Evolutionary conservation across 148 eudicot species (phyloP).

Genomic region (Bassia scoparia): DNA sequence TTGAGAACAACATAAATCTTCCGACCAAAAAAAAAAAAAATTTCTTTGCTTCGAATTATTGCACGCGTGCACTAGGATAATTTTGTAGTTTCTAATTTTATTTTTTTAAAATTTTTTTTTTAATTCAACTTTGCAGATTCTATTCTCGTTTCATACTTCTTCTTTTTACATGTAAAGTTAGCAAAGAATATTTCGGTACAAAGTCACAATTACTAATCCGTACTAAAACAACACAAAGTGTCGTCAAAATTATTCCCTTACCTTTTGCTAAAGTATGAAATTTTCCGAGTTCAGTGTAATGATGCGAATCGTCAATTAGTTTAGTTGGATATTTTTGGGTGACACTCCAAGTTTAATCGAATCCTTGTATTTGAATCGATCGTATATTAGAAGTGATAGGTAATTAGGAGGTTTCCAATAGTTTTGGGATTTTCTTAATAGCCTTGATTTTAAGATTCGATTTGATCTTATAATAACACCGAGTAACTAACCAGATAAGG

Average conservation of each 20-base stretch:
- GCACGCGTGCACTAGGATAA: constrained; percentile 23
- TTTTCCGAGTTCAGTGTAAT: too few relatives aligned
- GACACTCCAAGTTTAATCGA: too few relatives aligned
- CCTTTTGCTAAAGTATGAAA: neutral
- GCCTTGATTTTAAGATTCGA: too few relatives aligned
- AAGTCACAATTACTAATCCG: neutral
- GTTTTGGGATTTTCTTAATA: too few relatives aligned
- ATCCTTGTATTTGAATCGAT: too few relatives aligned
- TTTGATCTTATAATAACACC: too few relatives aligned
- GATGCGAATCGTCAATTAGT: too few relatives aligned
- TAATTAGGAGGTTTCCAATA: too few relatives aligned
- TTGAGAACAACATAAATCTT: constrained; percentile 9
- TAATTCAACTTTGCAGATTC: constrained; percentile 28
- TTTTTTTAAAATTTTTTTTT: constrained; percentile 6
- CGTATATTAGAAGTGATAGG: too few relatives aligned
- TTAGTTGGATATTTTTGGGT: too few relatives aligned
- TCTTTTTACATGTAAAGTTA: neutral
- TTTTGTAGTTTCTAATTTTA: constrained; percentile 8
- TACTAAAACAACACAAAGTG: neutral
- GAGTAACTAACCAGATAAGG: too few relatives aligned
- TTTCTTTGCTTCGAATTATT: constrained; percentile 3
- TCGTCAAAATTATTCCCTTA: neutral
- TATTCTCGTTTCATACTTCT: constrained; percentile 6
- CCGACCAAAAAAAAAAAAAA: neutral
- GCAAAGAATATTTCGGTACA: neutral